Percentiles rank a stretch among this genome's conserved stretches.
Evolutionary conservation across 495 filamentous ascomycete genomes (phyloP).

Genomic region (Pseudevernia furfuracea): DNA sequence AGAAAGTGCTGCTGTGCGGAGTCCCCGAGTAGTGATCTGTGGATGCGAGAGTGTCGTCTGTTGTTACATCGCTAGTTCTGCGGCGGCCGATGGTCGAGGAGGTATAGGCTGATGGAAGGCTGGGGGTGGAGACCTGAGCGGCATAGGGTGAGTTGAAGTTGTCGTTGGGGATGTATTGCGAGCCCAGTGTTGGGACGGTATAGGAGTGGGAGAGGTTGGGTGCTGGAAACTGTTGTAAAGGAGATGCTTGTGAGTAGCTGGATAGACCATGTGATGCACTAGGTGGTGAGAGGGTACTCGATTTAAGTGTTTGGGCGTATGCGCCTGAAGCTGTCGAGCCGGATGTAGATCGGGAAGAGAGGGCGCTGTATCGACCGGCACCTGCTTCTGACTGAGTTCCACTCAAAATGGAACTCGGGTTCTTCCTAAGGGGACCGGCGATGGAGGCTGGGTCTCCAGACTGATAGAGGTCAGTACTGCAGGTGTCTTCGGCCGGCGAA

Average conservation of each 20-base stretch:
- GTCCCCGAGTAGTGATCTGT: neutral
- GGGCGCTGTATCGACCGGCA: slow-evolving; percentile 35
- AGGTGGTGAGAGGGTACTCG: slow-evolving; percentile 21
- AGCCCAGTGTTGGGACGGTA: neutral
- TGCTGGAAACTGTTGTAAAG: neutral
- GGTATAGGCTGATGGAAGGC: slow-evolving; percentile 13
- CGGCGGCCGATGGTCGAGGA: slow-evolving; percentile 5
- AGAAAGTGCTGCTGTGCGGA: slow-evolving; percentile 11
- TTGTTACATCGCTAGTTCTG: slow-evolving; percentile 2
- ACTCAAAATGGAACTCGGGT: slow-evolving; percentile 35
- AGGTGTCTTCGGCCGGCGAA: neutral
- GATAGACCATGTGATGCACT: neutral
- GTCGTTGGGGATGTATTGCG: slow-evolving; percentile 4
- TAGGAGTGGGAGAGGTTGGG: slow-evolving; percentile 1
- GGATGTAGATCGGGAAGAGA: slow-evolving; percentile 35
- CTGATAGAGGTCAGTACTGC: slow-evolving; percentile 24
- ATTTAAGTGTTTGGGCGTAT: slow-evolving; percentile 19
- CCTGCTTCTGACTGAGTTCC: slow-evolving; percentile 37
- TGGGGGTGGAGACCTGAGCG: slow-evolving; percentile 8
- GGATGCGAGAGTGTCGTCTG: neutral
- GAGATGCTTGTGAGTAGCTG: slow-evolving; percentile 6
- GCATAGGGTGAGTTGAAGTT: slow-evolving; percentile 3
- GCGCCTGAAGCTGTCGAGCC: slow-evolving; percentile 19
- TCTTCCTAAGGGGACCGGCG: slow-evolving; percentile 37
- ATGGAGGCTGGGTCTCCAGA: slow-evolving; percentile 49